Base-by-base conservation (phyloP, 768 basidiomycete species). In the Termitomyces sp. region DNA sequence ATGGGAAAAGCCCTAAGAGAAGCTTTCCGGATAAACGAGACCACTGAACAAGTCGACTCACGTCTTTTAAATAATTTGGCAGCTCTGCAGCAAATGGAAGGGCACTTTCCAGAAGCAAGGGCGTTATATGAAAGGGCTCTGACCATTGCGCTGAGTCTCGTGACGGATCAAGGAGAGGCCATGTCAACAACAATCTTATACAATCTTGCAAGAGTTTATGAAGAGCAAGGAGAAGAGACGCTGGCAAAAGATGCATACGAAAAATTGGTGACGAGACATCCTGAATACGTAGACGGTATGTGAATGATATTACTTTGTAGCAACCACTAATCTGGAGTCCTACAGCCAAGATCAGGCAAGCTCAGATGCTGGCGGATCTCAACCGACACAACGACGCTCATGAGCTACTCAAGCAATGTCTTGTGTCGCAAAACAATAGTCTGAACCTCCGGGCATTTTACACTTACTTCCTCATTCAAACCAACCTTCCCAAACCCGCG, bases 271-370 rank as follows among this genome's bases (percentile, higher is more conserved):
- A 76, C 84, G n/a, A 81, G 89, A 55, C 96, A 98, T 77, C 93
- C 95, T 1, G 97, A 98, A 73, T 98, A 96, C 69, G 83, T 95
- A 24, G 96, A 98, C 69, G 96, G 95, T 96, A 64, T 49, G 89
- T 76, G 34, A n/a, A 48, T 54, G 31, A 7, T 31, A 45, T 39
- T 37, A 55, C 44, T 15, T n/a, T 20, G 41, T 51, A 9, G 59
- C 48, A 42, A 46, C 59, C 13, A 44, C 44, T 20, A 46, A 55
- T 45, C n/a, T 13, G 18, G 6, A 46, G 44, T 22, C 34, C n/a
- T 54, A 45, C 66, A 98, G 96, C 95, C 63, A 98, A 98, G 77
- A 84, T 96, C 46, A 88, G 96, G 27, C 89, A 92, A 62, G 92
- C 95, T 0, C 83, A 89, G 18, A 87, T 98, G 81, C 78, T 88